These are phyloP conservation scores for Protostelium mycophagum DNA, from an alignment of 78 protist species.

Conservation along the genomic window DNA sequence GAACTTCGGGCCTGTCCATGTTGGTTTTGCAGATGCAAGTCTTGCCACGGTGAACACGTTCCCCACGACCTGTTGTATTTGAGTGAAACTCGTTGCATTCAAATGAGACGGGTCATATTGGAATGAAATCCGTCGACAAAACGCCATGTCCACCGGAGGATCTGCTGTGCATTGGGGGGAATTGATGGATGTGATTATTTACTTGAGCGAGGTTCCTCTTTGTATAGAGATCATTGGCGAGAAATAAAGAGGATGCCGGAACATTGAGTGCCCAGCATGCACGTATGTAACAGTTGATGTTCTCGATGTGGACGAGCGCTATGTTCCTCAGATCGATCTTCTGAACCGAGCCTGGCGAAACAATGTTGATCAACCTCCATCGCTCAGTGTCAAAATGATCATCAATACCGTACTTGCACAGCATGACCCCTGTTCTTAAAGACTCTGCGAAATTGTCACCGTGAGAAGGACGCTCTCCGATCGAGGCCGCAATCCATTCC, in stretches of 20 bases:
- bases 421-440: constrained; percentile 25
- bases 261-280: constrained; percentile 62
- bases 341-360: constrained; percentile 33
- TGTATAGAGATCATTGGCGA: constrained; percentile 19
- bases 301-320: constrained; percentile 36
- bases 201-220: not conserved
- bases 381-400: constrained; percentile 15
- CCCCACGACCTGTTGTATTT: too few relatives aligned
- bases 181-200: too few relatives aligned
- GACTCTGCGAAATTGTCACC: constrained; percentile 27
- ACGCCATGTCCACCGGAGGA: too few relatives aligned
- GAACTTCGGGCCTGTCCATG: not conserved
- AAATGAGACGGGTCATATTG: too few relatives aligned
- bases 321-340: constrained; percentile 19
- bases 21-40: not conserved
- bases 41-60: not conserved
- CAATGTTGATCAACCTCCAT: constrained; percentile 28
- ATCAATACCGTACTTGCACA: constrained; percentile 11
- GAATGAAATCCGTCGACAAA: too few relatives aligned
- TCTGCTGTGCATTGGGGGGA: too few relatives aligned
- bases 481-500: constrained; percentile 26
- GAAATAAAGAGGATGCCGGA: constrained; percentile 33
- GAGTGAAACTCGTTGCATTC: too few relatives aligned
- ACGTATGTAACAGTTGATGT: constrained; percentile 28
- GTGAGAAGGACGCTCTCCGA: not conserved